phyloP scores from a whole-genome alignment of 768 basidiomycete genomes.

The Rhizopogon sp. region DNA sequence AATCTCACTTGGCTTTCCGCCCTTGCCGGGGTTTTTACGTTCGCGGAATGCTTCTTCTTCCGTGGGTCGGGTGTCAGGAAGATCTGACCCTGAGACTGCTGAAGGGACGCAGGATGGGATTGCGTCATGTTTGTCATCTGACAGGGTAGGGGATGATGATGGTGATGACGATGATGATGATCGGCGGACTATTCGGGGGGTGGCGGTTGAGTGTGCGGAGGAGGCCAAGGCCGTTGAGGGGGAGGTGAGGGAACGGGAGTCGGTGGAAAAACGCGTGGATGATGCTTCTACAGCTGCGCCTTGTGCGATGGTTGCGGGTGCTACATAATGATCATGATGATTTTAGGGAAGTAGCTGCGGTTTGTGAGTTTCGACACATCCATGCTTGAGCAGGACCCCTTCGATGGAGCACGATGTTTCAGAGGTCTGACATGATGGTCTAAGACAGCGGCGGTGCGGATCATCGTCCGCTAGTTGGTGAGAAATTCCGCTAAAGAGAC shows the following conservation, averaged over 20 bases:
- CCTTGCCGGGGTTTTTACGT: slow-evolving; percentile 60
- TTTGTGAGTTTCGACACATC: no score
- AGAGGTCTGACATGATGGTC: no score
- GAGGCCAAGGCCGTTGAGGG: no score
- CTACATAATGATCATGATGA: no score
- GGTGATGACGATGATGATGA: slow-evolving; percentile 37
- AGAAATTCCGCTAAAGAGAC: no score
- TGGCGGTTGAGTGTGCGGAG: slow-evolving; percentile 14
- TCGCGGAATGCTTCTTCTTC: slow-evolving; percentile 55
- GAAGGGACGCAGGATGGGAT: slow-evolving; percentile 16
- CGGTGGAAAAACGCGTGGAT: slow-evolving; percentile 4
- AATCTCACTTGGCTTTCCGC: slow-evolving; percentile 48
- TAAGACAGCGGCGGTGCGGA: no score
- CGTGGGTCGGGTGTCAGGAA: slow-evolving; percentile 19
- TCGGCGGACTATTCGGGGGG: slow-evolving; percentile 34
- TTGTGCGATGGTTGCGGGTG: slow-evolving; percentile 11
- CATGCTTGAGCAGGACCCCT: no score
- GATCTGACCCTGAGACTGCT: slow-evolving; percentile 13
- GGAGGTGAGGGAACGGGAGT: slow-evolving; percentile 4
- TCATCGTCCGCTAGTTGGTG: no score
- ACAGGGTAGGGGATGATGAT: slow-evolving; percentile 21
- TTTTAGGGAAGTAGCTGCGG: no score
- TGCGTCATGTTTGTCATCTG: slow-evolving; percentile 4
- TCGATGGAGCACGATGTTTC: no score
- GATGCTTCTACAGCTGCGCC: slow-evolving; percentile 8